These are phyloP conservation scores for Nematodospora anomalae DNA, from an alignment of 1,139 yeast species.

Conservation along the genomic window DNA sequence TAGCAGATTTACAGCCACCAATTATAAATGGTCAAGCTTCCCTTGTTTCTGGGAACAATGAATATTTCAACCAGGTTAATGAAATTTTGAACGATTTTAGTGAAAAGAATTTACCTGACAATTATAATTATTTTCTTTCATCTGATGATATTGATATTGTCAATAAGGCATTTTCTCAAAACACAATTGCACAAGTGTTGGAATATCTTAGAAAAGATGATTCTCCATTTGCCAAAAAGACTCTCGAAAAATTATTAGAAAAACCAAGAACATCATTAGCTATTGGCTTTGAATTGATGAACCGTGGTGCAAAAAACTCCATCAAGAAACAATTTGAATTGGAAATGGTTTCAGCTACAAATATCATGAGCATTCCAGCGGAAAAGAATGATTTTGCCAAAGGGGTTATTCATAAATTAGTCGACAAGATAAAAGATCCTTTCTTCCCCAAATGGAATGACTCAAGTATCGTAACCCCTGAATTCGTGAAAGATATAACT, in stretches of 20 bases:
- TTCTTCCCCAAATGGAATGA: conserved; percentile 51
- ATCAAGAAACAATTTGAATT: conserved; percentile 67
- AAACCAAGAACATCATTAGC: conserved; percentile 81
- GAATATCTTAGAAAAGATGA: conserved; percentile 53
- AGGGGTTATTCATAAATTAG: conserved; percentile 74
- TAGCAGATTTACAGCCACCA: conserved; percentile 57
- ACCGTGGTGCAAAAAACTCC: conserved; percentile 58
- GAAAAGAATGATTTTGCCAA: conserved; percentile 66
- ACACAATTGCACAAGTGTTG: conserved; percentile 62
- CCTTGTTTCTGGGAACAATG: conserved; percentile 23
- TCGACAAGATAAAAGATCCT: conserved; percentile 59
- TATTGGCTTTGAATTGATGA: conserved; percentile 68
- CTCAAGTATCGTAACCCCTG: conserved; percentile 21
- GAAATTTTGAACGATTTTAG: conserved; percentile 76
- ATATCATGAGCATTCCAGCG: conserved; percentile 59
- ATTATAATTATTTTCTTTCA: conserved; percentile 59
- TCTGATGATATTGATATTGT: conserved; percentile 60
- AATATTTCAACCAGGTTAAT: conserved; percentile 60
- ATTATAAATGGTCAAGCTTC: conserved; percentile 27
- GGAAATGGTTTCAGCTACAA: conserved; percentile 77
- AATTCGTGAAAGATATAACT: conserved; percentile 23
- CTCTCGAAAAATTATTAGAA: conserved; percentile 53
- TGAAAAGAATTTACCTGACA: conserved; percentile 62
- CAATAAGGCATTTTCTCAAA: conserved; percentile 63
- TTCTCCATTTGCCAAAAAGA: conserved; percentile 64